Evolutionary conservation across 2,329 filamentous ascomycete species (phyloP).

Genomic region (Colletotrichum endophyticum): DNA sequence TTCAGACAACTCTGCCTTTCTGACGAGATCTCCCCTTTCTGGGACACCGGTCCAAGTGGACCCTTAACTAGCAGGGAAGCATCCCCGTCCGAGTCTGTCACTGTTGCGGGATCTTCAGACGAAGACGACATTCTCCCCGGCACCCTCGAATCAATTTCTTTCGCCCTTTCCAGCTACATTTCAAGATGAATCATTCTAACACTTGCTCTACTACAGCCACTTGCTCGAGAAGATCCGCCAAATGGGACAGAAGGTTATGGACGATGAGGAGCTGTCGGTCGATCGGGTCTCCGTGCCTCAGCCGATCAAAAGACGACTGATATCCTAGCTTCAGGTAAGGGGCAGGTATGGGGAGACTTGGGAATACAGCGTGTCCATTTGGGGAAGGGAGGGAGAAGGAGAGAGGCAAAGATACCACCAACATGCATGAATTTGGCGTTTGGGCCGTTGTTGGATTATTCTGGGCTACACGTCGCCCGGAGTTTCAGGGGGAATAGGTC

Average conservation of each 20-base stretch:
- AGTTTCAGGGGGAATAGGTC: not conserved
- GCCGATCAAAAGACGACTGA: conserved; percentile 51
- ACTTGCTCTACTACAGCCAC: conserved; percentile 42
- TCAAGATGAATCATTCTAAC: conserved; percentile 36
- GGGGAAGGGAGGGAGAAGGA: not conserved
- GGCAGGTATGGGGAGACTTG: not conserved
- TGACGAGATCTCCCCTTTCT: conserved; percentile 10
- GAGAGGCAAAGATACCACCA: not conserved
- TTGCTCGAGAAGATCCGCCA: conserved; percentile 60
- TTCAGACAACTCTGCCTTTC: conserved; percentile 27
- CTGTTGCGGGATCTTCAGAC: not conserved
- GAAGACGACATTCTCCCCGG: not conserved
- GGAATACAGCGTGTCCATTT: not conserved
- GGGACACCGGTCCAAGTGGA: conserved; percentile 16
- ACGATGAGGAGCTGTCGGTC: conserved; percentile 33
- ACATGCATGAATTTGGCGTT: conserved; percentile 4
- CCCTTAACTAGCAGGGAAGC: not conserved
- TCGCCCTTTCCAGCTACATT: conserved; percentile 5
- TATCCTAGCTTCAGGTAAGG: conserved; percentile 32
- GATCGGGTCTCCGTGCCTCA: conserved; percentile 39
- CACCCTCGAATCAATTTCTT: not conserved
- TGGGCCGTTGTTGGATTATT: not conserved
- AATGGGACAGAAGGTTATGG: conserved; percentile 43
- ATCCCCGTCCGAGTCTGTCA: conserved; percentile 1
- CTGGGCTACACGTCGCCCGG: not conserved